Evolutionary conservation across 1,139 yeast species (phyloP).

Genomic region (Candida frijolesensis): DNA sequence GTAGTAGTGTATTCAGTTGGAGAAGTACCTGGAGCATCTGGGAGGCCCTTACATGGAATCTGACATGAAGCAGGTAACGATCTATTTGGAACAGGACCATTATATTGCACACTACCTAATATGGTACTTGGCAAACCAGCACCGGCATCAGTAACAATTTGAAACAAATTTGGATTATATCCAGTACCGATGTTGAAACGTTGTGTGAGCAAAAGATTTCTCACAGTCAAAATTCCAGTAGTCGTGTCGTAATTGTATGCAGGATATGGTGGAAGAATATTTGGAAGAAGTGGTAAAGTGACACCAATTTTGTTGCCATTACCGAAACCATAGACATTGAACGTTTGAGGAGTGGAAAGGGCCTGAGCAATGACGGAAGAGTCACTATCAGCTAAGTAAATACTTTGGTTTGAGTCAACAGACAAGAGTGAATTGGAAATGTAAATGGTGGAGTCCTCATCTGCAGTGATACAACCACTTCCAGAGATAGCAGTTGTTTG

Average conservation of each 20-base stretch:
- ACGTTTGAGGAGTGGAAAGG: slow-evolving; percentile 22
- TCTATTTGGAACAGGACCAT: slow-evolving; percentile 19
- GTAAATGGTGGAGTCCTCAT: slow-evolving; percentile 21
- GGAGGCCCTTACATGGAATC: not conserved
- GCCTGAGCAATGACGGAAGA: slow-evolving; percentile 23
- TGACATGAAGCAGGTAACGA: slow-evolving; percentile 19
- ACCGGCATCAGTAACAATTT: slow-evolving; percentile 17
- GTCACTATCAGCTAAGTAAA: slow-evolving; percentile 21
- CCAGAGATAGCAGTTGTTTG: slow-evolving; percentile 30
- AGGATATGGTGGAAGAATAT: slow-evolving; percentile 13
- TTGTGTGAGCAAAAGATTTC: slow-evolving; percentile 10
- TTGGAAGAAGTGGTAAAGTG: slow-evolving; percentile 16
- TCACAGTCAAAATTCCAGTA: slow-evolving; percentile 25
- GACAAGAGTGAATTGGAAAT: slow-evolving; percentile 19
- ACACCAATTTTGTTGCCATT: slow-evolving; percentile 24
- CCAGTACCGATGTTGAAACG: slow-evolving; percentile 25
- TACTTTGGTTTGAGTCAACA: slow-evolving; percentile 20
- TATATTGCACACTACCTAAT: slow-evolving; percentile 15
- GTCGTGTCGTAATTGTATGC: slow-evolving; percentile 14
- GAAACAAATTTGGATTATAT: slow-evolving; percentile 15
- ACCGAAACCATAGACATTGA: slow-evolving; percentile 33
- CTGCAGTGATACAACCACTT: slow-evolving; percentile 30
- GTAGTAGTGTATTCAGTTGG: too few species aligned
- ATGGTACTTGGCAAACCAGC: slow-evolving; percentile 11
- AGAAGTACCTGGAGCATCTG: too few species aligned